Base-by-base conservation (phyloP, 495 filamentous ascomycete genomes). In the Chaetomium fimeti region DNA sequence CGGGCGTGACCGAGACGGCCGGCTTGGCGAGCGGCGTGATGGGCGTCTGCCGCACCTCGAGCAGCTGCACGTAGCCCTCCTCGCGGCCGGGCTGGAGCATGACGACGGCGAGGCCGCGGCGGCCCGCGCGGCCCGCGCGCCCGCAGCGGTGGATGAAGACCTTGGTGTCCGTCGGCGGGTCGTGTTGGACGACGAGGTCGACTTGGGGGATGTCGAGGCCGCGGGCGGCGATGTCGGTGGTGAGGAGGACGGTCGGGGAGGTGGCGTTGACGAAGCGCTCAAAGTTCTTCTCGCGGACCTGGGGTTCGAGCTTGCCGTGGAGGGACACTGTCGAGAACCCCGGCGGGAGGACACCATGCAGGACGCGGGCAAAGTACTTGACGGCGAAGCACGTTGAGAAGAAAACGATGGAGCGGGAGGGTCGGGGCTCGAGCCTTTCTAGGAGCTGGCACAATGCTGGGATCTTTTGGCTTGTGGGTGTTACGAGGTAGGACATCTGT, bases 111-210 rank as follows among this genome's bases (percentile, higher is more conserved):
- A 96, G 81, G 1, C 94, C 94, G 57, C 84, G 82, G 20, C 94
- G 88, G 0, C 94, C 94, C 5, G 94, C 94, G 47, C 94, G 85
- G 0, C 93, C 94, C 2, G 95, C 92, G 61, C 94, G 91, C 4
- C 94, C 94, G 69, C 91, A 95, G 62, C 94, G 88, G 77, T 98
- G 94, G 60, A 98, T 87, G 75, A 97, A 98, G 43, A 88, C 91
- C 75, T 97, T 97, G 0, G 94, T 91, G 72, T 97, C 93, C 32
- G 86, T 88, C 1, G 94, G 94, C 0, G 93, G 89, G 70, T 98
- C 94, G 56, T 97, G 81, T 73, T 98, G 93, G 3, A 97, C 83
- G 36, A 98, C 93, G 8, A 98, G 84, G 75, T 98, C 95, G 40
- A 97, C 92, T 62, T 91, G 88, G 1, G 95, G 94, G 65, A 98